Conservation (phyloP, 306 rosid species). For the Nissolia schottii region DNA sequence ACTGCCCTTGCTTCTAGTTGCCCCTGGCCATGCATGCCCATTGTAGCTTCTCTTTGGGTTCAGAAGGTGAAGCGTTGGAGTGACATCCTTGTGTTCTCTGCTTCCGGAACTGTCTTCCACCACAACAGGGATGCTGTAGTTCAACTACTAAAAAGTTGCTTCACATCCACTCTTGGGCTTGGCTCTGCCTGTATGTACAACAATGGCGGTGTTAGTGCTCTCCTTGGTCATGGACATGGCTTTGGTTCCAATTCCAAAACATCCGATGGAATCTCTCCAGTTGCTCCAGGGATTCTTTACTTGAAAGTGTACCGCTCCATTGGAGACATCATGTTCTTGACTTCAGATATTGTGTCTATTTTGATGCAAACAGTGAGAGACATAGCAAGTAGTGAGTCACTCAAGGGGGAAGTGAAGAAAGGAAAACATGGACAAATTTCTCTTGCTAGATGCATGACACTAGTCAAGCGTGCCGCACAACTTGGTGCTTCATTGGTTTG, state of each 20-base stretch:
- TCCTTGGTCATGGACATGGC: slow-evolving; percentile 81
- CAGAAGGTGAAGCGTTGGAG: slow-evolving; percentile 89
- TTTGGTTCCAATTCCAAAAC: slow-evolving; percentile 56
- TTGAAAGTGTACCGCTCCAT: slow-evolving; percentile 66
- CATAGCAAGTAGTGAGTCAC: slow-evolving; percentile 55
- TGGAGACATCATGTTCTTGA: slow-evolving; percentile 63
- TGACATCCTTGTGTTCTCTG: slow-evolving; percentile 63
- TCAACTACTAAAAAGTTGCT: slow-evolving; percentile 89
- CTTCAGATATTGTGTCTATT: slow-evolving; percentile 70
- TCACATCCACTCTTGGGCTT: slow-evolving; percentile 77
- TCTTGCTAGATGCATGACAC: slow-evolving; percentile 61
- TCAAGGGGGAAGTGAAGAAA: slow-evolving; percentile 48
- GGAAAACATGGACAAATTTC: slow-evolving; percentile 65
- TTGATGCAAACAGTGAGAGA: slow-evolving; percentile 70
- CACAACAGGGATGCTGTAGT: slow-evolving; percentile 80
- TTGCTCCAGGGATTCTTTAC: slow-evolving; percentile 91
- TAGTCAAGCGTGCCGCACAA: slow-evolving; percentile 75
- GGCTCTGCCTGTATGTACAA: slow-evolving; percentile 37
- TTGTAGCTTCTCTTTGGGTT: slow-evolving; percentile 73
- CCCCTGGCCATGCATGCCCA: slow-evolving; percentile 89
- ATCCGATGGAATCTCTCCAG: slow-evolving; percentile 66
- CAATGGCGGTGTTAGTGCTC: slow-evolving; percentile 73
- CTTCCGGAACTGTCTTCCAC: slow-evolving; percentile 85
- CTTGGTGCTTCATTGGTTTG: slow-evolving; percentile 85
- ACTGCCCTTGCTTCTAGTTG: slow-evolving; percentile 69